Evolutionary conservation across 139 green algal genomes (phyloP), one percentile per base, ranked within the genome.

Genomic region (Pleodorina starrii): DNA sequence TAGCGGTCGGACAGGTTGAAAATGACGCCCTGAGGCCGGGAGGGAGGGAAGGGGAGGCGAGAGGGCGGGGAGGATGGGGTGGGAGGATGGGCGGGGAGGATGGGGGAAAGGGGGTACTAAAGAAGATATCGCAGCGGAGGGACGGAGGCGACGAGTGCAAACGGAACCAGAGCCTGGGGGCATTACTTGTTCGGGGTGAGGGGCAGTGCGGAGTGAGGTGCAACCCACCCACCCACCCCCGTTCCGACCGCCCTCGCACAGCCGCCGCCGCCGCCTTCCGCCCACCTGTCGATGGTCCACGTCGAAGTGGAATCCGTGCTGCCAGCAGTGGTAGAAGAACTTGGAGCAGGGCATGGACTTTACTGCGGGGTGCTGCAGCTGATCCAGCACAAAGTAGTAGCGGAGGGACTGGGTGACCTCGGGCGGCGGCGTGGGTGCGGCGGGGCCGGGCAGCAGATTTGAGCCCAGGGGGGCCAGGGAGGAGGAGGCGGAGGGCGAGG

Each of bases 241-340:
- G n/a, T n/a, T n/a, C n/a, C n/a, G n/a, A n/a, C n/a, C n/a, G n/a
- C n/a, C n/a, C n/a, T n/a, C n/a, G n/a, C n/a, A n/a, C n/a, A n/a
- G n/a, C n/a, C n/a, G n/a, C n/a, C n/a, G n/a, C n/a, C n/a, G n/a
- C n/a, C n/a, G n/a, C n/a, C n/a, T n/a, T n/a, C n/a, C n/a, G n/a
- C 68, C 16, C 80, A 86, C 80, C 80, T 86, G 81, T 32, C 91
- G 69, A 40, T 86, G 46, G 80, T 94, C 91, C 32, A 94, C 91
- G 63, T 94, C 88, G 72, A 89, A 94, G 72, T 91, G 85, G 48
- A 92, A 86, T 16, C 91, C 91, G n/a, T 73, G 21, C 81, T 93
- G 85, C 72, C 85, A 92, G 84, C 87, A 90, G 42, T 77, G 23
- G 63, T 92, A 90, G 84, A 94, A 94, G 79, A 94, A 90, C 68